Conservation (phyloP, 2,329 filamentous ascomycete species). For the Pseudomassariella vexata region DNA sequence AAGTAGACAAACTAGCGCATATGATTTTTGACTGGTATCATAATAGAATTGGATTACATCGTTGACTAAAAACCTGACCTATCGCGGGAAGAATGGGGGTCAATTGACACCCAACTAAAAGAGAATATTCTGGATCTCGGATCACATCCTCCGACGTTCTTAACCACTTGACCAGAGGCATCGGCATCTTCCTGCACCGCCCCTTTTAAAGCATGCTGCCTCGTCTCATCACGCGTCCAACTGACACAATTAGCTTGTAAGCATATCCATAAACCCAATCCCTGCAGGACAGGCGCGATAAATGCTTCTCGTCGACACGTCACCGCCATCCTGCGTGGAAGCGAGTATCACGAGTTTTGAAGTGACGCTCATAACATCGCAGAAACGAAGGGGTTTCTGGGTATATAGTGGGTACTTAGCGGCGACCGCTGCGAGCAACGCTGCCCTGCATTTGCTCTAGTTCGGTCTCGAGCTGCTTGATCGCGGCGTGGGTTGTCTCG, state of each 20-base stretch:
- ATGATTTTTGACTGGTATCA: slow-evolving; percentile 42
- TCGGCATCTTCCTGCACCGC: too few species aligned
- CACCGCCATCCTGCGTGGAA: too few species aligned
- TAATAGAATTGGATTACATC: slow-evolving; percentile 35
- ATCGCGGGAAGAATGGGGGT: slow-evolving; percentile 25
- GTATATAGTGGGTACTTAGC: slow-evolving; percentile 46
- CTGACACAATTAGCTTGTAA: slow-evolving; percentile 3
- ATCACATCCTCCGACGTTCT: slow-evolving; percentile 3
- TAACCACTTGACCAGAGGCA: too few species aligned
- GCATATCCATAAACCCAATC: slow-evolving; percentile 12
- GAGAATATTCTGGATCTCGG: slow-evolving; percentile 21
- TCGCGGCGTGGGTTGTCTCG: slow-evolving; percentile 91
- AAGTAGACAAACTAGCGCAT: too few species aligned
- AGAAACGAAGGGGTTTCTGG: slow-evolving; percentile 5
- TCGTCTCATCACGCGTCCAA: too few species aligned
- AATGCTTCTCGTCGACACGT: too few species aligned
- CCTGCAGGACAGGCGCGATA: too few species aligned
- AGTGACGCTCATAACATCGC: slow-evolving; percentile 3
- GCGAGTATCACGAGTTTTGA: too few species aligned
- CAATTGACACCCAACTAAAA: slow-evolving; percentile 20
- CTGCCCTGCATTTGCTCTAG: slow-evolving; percentile 90
- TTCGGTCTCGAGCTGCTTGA: slow-evolving; percentile 87
- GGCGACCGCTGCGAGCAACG: slow-evolving; percentile 84
- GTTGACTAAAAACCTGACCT: slow-evolving; percentile 26
- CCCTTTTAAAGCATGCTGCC: too few species aligned